Evolutionary conservation across 139 green algal species (phyloP).

Genomic region (Asterochloris sp.): DNA sequence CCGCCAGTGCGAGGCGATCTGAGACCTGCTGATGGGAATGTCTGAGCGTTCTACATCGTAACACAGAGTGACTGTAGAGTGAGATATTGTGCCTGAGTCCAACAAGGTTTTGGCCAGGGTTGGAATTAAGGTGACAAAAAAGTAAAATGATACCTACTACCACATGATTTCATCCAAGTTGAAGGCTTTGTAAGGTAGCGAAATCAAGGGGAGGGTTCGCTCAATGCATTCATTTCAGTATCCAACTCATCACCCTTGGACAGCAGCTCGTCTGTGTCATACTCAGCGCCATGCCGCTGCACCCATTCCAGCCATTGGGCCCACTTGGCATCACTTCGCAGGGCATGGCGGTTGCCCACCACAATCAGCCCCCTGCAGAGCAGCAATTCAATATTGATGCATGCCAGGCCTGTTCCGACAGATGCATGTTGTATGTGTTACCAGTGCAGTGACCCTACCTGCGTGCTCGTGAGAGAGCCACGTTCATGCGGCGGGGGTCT

Average conservation of each 20-base stretch:
- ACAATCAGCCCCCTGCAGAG: constrained; percentile 62
- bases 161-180: too few relatives aligned
- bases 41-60: too few relatives aligned
- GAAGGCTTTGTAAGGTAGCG: too few relatives aligned
- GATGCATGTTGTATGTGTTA: neutral
- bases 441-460: constrained; percentile 21
- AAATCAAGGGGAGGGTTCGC: too few relatives aligned
- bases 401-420: neutral
- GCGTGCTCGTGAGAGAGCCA: constrained; percentile 82
- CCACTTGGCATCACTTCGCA: constrained; percentile 39
- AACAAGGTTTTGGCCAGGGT: too few relatives aligned
- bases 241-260: neutral
- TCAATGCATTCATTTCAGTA: neutral
- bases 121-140: too few relatives aligned
- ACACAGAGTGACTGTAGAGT: too few relatives aligned
- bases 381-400: neutral
- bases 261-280: neutral
- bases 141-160: too few relatives aligned
- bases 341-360: constrained; percentile 46
- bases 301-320: constrained; percentile 38
- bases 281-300: neutral
- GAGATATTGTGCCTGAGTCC: too few relatives aligned
- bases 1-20: too few relatives aligned
- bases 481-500: constrained; percentile 85
- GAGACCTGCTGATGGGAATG: too few relatives aligned